Base-by-base conservation (phyloP, 768 basidiomycete genomes). In the Termitomyces sp. region DNA sequence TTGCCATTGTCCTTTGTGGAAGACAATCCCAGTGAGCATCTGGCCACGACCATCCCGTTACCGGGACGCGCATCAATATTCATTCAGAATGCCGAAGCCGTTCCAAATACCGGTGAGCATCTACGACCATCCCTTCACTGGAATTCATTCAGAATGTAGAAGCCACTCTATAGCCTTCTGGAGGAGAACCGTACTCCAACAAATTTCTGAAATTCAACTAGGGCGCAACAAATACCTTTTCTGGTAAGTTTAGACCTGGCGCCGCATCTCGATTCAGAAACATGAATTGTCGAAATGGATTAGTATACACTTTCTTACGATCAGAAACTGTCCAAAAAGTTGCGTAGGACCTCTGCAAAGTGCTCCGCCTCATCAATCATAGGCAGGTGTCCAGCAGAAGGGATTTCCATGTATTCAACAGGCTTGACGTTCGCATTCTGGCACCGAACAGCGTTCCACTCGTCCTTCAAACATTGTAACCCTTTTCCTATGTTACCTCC, bases 361-460 rank as follows among this genome's bases (percentile, higher is more conserved):
- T 54, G 54, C 59, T 75, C 73, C 2, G 79, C 76, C 50, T 72
- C 71, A 62, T 83, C 82, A 5, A 82, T 67, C 80, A 83, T 82
- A 0, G 82, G 82, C 7, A 83, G 62, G 69, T 83, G 80, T 0
- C 81, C 81, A 0, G 77, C 68, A 7, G 65, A 65, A 17, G 65
- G 68, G 8, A 83, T 70, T 35, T 69, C 70, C 19, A 63, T 66
- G 58, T 70, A 76, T 29, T 68, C 63, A 14, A 77, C 65, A 17
- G 63, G 56, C 7, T 60, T 62, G 4, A 55, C 52, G 7, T 44
- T 50, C 14, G 51, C 45, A 10, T 60, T 35, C 32, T 41, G n/a
- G 23, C 44, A 31, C 27, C 62, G 49, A 37, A 50, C 44, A 12
- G 49, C 47, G n/a, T 67, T 67, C 66, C 66, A 67, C 8, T 61